Conservation (phyloP, 495 filamentous ascomycete genomes). For the Sporormia fimetaria region DNA sequence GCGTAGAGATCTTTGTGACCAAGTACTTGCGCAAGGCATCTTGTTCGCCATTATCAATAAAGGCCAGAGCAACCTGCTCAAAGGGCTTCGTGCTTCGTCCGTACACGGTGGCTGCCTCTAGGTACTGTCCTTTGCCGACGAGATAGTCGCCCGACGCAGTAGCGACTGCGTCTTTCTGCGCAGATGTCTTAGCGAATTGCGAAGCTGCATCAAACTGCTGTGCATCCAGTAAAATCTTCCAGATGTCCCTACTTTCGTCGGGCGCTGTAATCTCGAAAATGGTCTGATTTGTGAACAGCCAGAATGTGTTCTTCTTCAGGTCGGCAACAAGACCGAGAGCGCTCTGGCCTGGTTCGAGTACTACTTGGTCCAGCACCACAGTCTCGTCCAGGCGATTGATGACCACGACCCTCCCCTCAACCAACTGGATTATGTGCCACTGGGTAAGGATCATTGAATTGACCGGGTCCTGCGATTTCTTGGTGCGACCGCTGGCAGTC, state of each 20-base stretch:
- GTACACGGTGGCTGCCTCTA: slow-evolving; percentile 80
- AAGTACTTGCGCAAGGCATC: slow-evolving; percentile 90
- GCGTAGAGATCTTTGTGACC: slow-evolving; percentile 64
- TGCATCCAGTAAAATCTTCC: slow-evolving; percentile 76
- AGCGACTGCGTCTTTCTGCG: slow-evolving; percentile 79
- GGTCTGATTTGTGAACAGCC: slow-evolving; percentile 81
- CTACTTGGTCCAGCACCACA: slow-evolving; percentile 71
- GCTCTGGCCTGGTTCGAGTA: slow-evolving; percentile 69
- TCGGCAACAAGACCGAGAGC: slow-evolving; percentile 75
- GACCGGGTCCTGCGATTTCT: slow-evolving; percentile 55
- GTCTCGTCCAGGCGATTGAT: slow-evolving; percentile 76
- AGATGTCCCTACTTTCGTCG: slow-evolving; percentile 86
- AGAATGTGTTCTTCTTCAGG: slow-evolving; percentile 86
- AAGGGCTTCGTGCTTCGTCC: slow-evolving; percentile 92
- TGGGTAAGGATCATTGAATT: slow-evolving; percentile 77
- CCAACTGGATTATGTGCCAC: slow-evolving; percentile 81
- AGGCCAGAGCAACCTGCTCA: slow-evolving; percentile 82
- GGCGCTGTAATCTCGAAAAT: slow-evolving; percentile 87
- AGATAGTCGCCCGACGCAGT: slow-evolving; percentile 84
- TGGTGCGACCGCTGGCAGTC: slow-evolving; percentile 50
- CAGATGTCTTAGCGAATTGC: slow-evolving; percentile 57
- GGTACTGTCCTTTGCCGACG: slow-evolving; percentile 61
- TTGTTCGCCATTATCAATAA: slow-evolving; percentile 79
- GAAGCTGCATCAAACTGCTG: slow-evolving; percentile 82
- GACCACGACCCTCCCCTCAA: slow-evolving; percentile 69